Percentiles rank a stretch among this genome's conserved stretches.
Evolutionary conservation across 495 filamentous ascomycete species (phyloP).

Genomic region (Lepraria neglecta): DNA sequence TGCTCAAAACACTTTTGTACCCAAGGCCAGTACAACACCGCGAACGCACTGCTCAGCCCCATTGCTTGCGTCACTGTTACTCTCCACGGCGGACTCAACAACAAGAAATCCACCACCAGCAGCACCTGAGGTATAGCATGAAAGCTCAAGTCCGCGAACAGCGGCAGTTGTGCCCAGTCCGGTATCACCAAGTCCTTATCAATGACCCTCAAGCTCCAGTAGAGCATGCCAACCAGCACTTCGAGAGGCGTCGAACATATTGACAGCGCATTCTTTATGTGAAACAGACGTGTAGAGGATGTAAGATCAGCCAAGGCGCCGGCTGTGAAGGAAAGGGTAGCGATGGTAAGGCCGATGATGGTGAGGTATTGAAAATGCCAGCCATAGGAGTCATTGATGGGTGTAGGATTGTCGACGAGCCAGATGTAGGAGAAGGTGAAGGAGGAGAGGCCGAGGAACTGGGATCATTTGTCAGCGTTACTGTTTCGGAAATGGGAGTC

Average conservation of each 20-base stretch:
- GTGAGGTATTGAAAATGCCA: constrained; percentile 84
- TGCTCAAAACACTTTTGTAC: constrained; percentile 68
- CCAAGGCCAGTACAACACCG: constrained; percentile 82
- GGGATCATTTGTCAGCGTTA: constrained; percentile 27
- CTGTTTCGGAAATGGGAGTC: constrained; percentile 4
- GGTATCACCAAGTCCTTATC: constrained; percentile 58
- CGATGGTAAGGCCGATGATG: constrained; percentile 68
- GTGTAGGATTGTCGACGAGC: constrained; percentile 24
- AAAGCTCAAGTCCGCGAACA: constrained; percentile 62
- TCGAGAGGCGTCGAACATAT: constrained; percentile 71
- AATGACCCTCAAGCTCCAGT: constrained; percentile 69
- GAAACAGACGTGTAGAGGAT: constrained; percentile 57
- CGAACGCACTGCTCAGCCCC: constrained; percentile 55
- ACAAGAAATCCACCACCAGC: constrained; percentile 62
- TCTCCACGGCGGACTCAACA: constrained; percentile 78
- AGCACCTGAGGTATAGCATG: constrained; percentile 71
- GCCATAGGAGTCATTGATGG: constrained; percentile 58
- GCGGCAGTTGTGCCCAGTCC: constrained; percentile 40
- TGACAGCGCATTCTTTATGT: constrained; percentile 65
- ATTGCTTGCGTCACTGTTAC: constrained; percentile 55
- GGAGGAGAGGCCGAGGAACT: constrained; percentile 50
- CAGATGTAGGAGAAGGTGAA: constrained; percentile 24
- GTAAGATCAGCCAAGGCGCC: constrained; percentile 74
- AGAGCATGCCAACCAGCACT: constrained; percentile 75
- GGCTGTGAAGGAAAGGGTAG: constrained; percentile 60